Evolutionary conservation across 208 protist species (phyloP), one percentile per base, ranked within the genome.

Genomic region (Trypanosoma conorhini): DNA sequence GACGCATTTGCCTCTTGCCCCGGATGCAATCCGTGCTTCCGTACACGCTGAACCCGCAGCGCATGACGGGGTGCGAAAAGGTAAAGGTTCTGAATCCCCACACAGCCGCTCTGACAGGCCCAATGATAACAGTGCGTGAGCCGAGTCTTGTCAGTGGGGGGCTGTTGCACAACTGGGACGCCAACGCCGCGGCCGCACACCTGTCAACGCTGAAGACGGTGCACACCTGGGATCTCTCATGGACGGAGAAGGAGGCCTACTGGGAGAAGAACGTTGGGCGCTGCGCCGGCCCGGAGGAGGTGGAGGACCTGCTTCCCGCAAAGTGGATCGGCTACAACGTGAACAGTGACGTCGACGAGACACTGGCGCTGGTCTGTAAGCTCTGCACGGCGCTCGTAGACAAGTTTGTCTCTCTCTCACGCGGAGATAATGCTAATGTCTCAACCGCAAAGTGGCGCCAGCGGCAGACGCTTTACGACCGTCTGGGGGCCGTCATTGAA

Each of bases 271-370:
- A 82, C 61, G 92, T 95, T 57, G 81, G 78, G 44, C 74, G 79
- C 28, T 93, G 89, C 78, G 88, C 71, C 22, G 82, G 77, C 38
- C 92, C 92, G 1, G 92, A 96, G 50, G 92, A 94, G 62, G 89
- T 95, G 31, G 92, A 96, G 74, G 86, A 82, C 38, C 81, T 96
- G 38, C 71, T 96, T 48, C 92, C 92, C 0, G 70, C 82, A 28
- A 94, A 92, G 69, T 96, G 92, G 89, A 87, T 96, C 35, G 92
- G 89, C 55, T 95, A 96, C 82, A 80, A 83, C 60, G 72, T 89
- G 42, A 77, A 87, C 73, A 88, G 72, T 68, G 87, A 94, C 63
- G 84, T 94, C 19, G 92, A 96, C 68, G 89, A 92, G 71, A 91
- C 87, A 59, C 74, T 96, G 59, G 87, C 92, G n/a, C 77, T 85